These are phyloP conservation scores for Leccinum arenicola DNA, from an alignment of 768 basidiomycete genomes.

Conservation along the genomic window DNA sequence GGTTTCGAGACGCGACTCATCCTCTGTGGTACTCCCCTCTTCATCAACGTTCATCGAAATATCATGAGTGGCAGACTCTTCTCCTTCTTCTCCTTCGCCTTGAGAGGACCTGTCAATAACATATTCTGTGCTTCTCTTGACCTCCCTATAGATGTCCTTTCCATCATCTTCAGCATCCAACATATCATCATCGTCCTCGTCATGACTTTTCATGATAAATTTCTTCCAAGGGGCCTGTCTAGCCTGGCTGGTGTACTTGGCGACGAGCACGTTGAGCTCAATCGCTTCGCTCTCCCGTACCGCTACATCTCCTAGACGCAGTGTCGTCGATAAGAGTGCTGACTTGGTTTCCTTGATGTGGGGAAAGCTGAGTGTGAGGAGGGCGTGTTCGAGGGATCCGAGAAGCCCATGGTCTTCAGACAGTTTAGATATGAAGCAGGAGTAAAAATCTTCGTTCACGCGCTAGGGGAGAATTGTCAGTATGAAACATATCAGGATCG, in stretches of 20 bases:
- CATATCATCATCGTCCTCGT: constrained; percentile 27
- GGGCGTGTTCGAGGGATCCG: constrained; percentile 30
- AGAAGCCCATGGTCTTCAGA: constrained; percentile 26
- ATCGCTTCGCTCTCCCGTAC: constrained; percentile 67
- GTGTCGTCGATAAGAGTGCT: constrained; percentile 52
- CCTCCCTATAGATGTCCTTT: constrained; percentile 36
- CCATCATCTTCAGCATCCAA: constrained; percentile 28
- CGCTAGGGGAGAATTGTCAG: constrained; percentile 39
- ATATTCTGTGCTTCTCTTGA: constrained; percentile 52
- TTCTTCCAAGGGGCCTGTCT: constrained; percentile 75
- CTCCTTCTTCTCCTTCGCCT: constrained; percentile 29
- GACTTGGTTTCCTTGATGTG: constrained; percentile 71
- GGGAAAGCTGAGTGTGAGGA: constrained; percentile 39
- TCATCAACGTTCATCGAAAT: constrained; percentile 24
- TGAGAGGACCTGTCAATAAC: constrained; percentile 46
- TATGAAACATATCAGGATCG: not conserved
- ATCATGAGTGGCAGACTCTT: constrained; percentile 20
- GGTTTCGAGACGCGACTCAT: constrained; percentile 43
- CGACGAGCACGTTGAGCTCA: constrained; percentile 68
- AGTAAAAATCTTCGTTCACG: constrained; percentile 74
- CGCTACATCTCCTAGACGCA: constrained; percentile 79
- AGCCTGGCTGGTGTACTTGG: constrained; percentile 74
- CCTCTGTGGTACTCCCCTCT: constrained; percentile 33
- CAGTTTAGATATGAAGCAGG: constrained; percentile 40
- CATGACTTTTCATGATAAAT: constrained; percentile 35